Evolutionary conservation across 2,329 filamentous ascomycete species (phyloP).

Genomic region (Epichloe festucae): DNA sequence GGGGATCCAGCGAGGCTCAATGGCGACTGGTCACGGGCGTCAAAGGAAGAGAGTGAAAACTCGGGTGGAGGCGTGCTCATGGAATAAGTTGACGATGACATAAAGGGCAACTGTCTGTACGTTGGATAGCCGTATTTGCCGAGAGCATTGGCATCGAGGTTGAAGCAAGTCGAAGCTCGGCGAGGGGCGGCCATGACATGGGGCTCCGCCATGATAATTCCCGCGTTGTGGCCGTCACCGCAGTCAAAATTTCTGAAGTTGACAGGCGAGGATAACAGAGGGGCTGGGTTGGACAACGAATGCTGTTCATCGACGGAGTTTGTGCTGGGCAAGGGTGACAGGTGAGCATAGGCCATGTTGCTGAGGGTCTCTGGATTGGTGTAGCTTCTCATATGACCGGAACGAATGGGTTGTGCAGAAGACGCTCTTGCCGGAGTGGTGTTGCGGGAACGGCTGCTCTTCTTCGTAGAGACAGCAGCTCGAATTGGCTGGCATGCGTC

Average conservation of each 20-base stretch:
- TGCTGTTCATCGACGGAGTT: slow-evolving; percentile 11
- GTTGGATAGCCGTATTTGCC: slow-evolving; percentile 71
- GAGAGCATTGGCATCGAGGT: slow-evolving; percentile 52
- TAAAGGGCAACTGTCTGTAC: slow-evolving; percentile 59
- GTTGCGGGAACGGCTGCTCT: background rate
- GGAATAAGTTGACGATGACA: slow-evolving; percentile 8
- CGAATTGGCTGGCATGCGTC: slow-evolving; percentile 23
- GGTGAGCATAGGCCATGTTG: slow-evolving; percentile 22
- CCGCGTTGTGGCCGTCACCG: background rate
- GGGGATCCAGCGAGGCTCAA: slow-evolving; percentile 28
- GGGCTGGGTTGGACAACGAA: slow-evolving; percentile 20
- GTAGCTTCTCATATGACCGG: slow-evolving; percentile 42
- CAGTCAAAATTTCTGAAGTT: slow-evolving; percentile 32
- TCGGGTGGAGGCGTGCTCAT: slow-evolving; percentile 13
- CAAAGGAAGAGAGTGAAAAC: slow-evolving; percentile 34
- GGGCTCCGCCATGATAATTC: slow-evolving; percentile 6
- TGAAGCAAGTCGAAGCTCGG: slow-evolving; percentile 49
- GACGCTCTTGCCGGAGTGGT: slow-evolving; percentile 13
- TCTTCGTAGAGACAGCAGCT: slow-evolving; percentile 1
- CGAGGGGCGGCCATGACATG: slow-evolving; percentile 20
- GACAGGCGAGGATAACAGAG: slow-evolving; percentile 56
- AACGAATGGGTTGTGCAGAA: slow-evolving; percentile 20
- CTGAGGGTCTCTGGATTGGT: slow-evolving; percentile 47
- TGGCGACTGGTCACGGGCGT: slow-evolving; percentile 33
- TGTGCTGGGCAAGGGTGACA: slow-evolving; percentile 23